Evolutionary conservation across 2,329 filamentous ascomycete genomes (phyloP), one percentile per base, ranked within the genome.

Genomic region (Diplocarpon rosae): DNA sequence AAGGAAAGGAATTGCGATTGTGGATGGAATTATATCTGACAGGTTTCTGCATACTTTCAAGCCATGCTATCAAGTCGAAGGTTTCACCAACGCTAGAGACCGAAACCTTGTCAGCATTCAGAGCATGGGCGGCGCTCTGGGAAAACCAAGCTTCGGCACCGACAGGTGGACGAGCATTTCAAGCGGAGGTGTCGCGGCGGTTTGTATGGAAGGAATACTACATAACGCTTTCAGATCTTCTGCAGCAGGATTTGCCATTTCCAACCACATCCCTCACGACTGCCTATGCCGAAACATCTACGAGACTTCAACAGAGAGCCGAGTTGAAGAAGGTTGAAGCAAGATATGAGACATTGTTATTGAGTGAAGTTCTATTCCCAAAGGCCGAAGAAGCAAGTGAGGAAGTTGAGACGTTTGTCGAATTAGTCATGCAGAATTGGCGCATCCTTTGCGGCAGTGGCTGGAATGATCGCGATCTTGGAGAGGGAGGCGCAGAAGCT

Each of bases 131-230:
- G 1, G 74, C 67, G 49, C 85, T 85, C 58, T 88, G 82, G 79
- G 69, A 76, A 44, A 61, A 54, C 41, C 45, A 56, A 44, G 55
- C 65, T 24, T 61, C 68, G 2, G 65, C 69, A 1, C 63, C 71
- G 4, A 63, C 67, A 0, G 76, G 75, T 30, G 76, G 78, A 5
- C 68, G 69, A 45, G 75, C 75, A n/a, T 73, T 76, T 55, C 70
- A 71, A 49, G 74, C 76, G 15, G 69, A 74, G 9, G 71, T 80
- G 14, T 72, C 76, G 27, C 70, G 83, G 51, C 72, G 83, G 50
- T 68, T 77, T 33, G 78, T 94, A 36, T 95, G 89, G 89, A 80
- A 76, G 56, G 78, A 85, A 50, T 95, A 95, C 62, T 95, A 95
- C 60, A 67, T 77, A 36, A 77, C 83, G 1, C 67, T 95, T 14